Base-by-base conservation (phyloP, 1,284 basidiomycete genomes). In the Mycena citricolor region DNA sequence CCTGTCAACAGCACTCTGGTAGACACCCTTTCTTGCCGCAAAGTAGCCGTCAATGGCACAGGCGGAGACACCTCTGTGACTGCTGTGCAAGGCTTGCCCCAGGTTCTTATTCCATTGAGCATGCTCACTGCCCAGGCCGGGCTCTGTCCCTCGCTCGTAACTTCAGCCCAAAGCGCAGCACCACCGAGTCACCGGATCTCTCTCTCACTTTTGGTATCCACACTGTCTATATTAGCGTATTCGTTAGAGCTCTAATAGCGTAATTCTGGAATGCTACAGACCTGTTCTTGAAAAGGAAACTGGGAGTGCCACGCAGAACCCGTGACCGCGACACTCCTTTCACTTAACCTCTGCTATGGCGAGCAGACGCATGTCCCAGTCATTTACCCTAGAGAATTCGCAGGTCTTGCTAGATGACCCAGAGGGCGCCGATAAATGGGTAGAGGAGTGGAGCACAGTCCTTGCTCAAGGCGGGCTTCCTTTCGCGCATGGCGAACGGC, bases 11-110 rank as follows among this genome's bases (percentile, higher is more conserved):
- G 79, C 54, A 64, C 58, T n/a, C 64, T 88, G 8, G 71, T 87
- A 20, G 83, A 88, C 52, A 70, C 82, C 14, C 59, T 87, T 20
- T 73, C 76, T 2, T 86, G 83, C 57, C 68, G 63, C 21, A 41
- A 42, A 11, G 26, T 58, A 4, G 10, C 12, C 4, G 16, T 52
- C 10, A 37, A 17, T 32, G 39, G 13, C 22, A 22, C 30, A 21
- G 22, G 17, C 12, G 48, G 40, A 38, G 50, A 40, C 26, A 47
- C 45, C 39, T 28, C 16, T 20, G 53, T 52, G n/a, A 12, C 1
- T 13, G 49, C 54, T 44, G 39, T 23, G 23, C 31, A 19, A 24
- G 54, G 54, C 24, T 20, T 46, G 47, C 56, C 56, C 35, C 40
- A 31, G 41, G 51, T 53, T 42, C 40, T 53, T 11, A 34, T 53